A percentile compares a stretch with the other conserved stretches of the same genome.
Conservation (phyloP, 805 yeast species). For the Saturnispora hagleri region DNA sequence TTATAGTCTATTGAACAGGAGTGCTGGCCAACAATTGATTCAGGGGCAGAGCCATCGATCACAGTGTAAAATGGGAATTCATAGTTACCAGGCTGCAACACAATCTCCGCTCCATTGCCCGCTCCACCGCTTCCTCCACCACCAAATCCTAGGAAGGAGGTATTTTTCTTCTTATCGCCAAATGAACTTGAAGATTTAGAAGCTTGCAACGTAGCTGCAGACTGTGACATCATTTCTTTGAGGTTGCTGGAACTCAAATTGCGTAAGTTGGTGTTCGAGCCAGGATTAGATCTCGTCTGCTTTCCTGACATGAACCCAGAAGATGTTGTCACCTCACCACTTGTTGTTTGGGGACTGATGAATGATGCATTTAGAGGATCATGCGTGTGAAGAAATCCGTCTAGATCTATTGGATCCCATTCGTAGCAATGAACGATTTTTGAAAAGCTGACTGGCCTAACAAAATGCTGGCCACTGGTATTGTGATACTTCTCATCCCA, state of each 20-base stretch:
- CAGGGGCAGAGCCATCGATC: conserved; percentile 77
- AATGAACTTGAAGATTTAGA: conserved; percentile 22
- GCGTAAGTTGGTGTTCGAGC: conserved; percentile 36
- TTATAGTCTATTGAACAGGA: conserved; percentile 67
- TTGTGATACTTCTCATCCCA: conserved; percentile 50
- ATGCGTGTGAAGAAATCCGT: conserved; percentile 24
- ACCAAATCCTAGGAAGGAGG: conserved; percentile 2
- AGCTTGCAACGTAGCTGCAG: conserved; percentile 10
- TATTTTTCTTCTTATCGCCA: neutral
- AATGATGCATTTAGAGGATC: conserved; percentile 17
- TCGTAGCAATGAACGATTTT: conserved; percentile 62
- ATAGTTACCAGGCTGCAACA: conserved; percentile 66
- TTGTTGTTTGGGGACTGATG: conserved; percentile 2
- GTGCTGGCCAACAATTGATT: conserved; percentile 83
- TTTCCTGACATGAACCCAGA: conserved; percentile 26
- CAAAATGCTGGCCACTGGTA: conserved; percentile 31
- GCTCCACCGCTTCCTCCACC: neutral
- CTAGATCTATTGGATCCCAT: conserved; percentile 65
- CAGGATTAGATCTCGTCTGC: conserved; percentile 28
- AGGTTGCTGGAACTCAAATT: conserved; percentile 35
- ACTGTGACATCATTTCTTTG: conserved; percentile 9
- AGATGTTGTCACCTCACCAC: neutral
- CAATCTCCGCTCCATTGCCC: conserved; percentile 15
- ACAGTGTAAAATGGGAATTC: conserved; percentile 84
- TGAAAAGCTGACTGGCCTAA: conserved; percentile 44